phyloP scores from a whole-genome alignment of 179 eudicot species.

The Pouteria campechiana region DNA sequence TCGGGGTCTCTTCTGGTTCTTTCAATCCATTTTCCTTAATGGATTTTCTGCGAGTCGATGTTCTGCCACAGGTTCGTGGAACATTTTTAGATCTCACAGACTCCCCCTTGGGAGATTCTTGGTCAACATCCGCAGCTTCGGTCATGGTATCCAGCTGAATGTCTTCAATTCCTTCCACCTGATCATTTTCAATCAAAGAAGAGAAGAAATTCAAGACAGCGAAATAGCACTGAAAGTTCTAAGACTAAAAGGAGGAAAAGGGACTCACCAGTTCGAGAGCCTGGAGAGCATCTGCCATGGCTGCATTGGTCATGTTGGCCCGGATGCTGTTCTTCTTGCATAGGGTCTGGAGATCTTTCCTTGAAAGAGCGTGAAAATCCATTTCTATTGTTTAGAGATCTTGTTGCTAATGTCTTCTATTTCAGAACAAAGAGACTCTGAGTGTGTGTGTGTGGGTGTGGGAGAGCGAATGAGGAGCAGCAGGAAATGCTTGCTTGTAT shows the following conservation, averaged over 20 bases:
- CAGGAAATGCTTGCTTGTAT: too few relatives aligned
- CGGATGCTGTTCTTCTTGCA: constrained; percentile 92
- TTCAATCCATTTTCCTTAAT: too few relatives aligned
- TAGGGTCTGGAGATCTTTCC: constrained; percentile 68
- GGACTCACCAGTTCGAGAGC: constrained; percentile 47
- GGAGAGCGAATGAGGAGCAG: too few relatives aligned
- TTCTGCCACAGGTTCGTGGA: constrained; percentile 23
- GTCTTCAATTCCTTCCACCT: constrained; percentile 85
- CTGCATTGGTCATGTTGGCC: constrained; percentile 67
- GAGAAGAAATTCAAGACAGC: not conserved
- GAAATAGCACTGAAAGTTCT: not conserved
- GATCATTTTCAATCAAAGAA: not conserved
- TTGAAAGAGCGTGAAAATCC: constrained; percentile 64
- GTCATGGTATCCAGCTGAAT: constrained; percentile 16
- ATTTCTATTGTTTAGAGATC: too few relatives aligned
- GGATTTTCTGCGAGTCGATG: constrained; percentile 26
- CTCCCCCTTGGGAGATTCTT: constrained; percentile 36
- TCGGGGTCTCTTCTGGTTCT: constrained; percentile 21
- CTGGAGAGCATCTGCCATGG: constrained; percentile 79
- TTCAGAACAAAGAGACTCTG: too few relatives aligned
- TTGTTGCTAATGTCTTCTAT: too few relatives aligned
- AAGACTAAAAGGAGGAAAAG: not conserved
- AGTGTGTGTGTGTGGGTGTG: too few relatives aligned
- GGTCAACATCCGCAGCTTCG: constrained; percentile 9
- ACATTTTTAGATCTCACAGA: constrained; percentile 22